Evolutionary conservation across 2,329 filamentous ascomycete species (phyloP), one percentile per base, ranked within the genome.

Genomic region (Ceratocystis destructans): DNA sequence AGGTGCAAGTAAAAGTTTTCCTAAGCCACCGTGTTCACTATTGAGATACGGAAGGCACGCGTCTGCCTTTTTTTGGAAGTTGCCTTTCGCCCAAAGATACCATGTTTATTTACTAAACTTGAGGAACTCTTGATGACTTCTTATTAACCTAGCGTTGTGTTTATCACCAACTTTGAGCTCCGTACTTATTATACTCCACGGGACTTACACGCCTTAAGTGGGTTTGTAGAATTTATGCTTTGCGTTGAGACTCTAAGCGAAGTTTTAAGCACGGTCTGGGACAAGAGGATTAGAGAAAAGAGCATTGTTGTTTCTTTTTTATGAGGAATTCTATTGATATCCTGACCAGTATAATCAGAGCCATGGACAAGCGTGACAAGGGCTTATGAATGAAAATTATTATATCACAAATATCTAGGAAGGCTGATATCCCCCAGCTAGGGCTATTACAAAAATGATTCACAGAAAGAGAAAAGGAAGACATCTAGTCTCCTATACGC

Each of bases 191-290:
- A 12, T 41, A 25, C 20, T 25, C 46, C n/a, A 20, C 20, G 1
- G 7, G n/a, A 50, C 48, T 50, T 50, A 25, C 48, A 50, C 48
- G 48, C 48, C n/a, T 10, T 25, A 5, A 50, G 20, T 20, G 48
- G 48, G 12, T 15, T 41, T 41, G 20, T 22, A 17, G 31, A 20
- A 20, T 44, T 7, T 44, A 25, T 15, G 20, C 31, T 45, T 22
- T 5, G 10, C 2, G 20, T 33, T 44, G 5, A n/a, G 15, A 12
- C 31, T 61, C 15, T n/a, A n/a, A 33, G 25, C 59, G 33, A 46
- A 44, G 22, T 22, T 20, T 62, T 10, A 62, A 76, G 68, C 83
- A 83, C 73, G 87, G 59, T 41, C 37, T 31, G 46, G 25, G 46
- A 50, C 46, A 50, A 20, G 17, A 37, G 33, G 15, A 44, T 22